Evolutionary conservation across 179 eudicot species (phyloP), one percentile per base, ranked within the genome.

Genomic region (Silene noctiflora): DNA sequence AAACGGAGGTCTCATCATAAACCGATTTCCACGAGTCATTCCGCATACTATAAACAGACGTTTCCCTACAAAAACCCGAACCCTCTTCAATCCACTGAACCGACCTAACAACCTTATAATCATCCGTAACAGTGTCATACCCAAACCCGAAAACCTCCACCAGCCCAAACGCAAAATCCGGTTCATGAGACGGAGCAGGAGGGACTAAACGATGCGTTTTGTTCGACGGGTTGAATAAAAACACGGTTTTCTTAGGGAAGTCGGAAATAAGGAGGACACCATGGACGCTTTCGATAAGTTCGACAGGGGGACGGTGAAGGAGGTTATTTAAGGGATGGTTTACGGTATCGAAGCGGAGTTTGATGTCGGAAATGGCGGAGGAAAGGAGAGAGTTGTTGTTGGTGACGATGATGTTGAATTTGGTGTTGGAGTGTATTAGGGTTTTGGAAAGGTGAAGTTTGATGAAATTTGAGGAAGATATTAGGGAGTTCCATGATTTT

Each of bases 131-230:
- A 22, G 51, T 25, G 6, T 75, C 77, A 51, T 63, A 74, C 17
- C 70, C 69, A 6, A 74, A 74, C 39, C 69, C 76, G 21, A 42
- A 42, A 0, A 42, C 46, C 12, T 42, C 46, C 2, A 42, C 46
- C 1, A 42, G 11, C 2, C 46, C 46, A 7, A 42, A 42, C 0
- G 0, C 46, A 42, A 8, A 42, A 42, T 11, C 11, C 11, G 11
- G 46, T 42, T 7, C 1, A 42, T 2, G 25, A 35, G 19, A 25
- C 4, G 69, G 39, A n/a, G 22, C 13, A 1, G 71, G 24, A 0
- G 77, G 77, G 10, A 74, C n/a, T 12, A 56, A 58, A n/a, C 46
- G 59, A 8, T 27, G 59, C 1, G 79, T 29, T 55, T 76, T 69
- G 4, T 6, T 76, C 1, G 61, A 29, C 3, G 79, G 79, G 33